Evolutionary conservation across 176 grass and related monocot genomes (phyloP), one percentile per base, ranked within the genome.

Genomic region (Zea luxurians): DNA sequence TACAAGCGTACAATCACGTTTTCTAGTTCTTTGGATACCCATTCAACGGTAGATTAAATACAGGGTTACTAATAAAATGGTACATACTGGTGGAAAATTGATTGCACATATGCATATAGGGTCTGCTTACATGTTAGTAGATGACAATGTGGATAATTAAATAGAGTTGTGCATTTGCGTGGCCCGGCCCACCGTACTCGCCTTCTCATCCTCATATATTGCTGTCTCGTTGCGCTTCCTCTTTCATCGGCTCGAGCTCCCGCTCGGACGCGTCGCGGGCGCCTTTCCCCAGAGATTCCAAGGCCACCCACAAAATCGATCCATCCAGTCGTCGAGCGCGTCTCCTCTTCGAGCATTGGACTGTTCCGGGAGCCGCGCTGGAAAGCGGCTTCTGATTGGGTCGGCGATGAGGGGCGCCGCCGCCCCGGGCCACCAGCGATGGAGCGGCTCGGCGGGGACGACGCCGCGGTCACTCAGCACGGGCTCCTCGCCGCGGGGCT

Each of bases 401-500:
- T 4, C 76, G 62, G 45, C 44, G 82, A 89, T 89, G 87, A 85
- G 66, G 78, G 61, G 87, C 66, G 87, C 40, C 59, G n/a, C 65
- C 75, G 65, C 62, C 62, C 4, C 63, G 35, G 11, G 61, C 48
- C 79, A 82, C 34, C 85, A 71, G 74, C 78, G 73, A 89, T 89
- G 87, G 87, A 68, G 67, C 73, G 78, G 61, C 44, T 89, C 87
- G 8, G 83, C 87, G 60, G 87, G 87, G 67, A 85, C 83, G 78
- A 89, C 87, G 60, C 87, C 83, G 52, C 87, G 87, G 50, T 89
- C 87, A 50, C 83, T 85, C 8, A 89, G 87, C 60, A 82, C 78
- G 10, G 87, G 77, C 43, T 95, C 96, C 9, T 93, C 96, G 60
- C 90, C 92, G 35, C 71, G 88, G 68, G 79, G 74, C 57, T 89